Base-by-base conservation (phyloP, 179 eudicot genomes). In the Amaranthus tricolor region DNA sequence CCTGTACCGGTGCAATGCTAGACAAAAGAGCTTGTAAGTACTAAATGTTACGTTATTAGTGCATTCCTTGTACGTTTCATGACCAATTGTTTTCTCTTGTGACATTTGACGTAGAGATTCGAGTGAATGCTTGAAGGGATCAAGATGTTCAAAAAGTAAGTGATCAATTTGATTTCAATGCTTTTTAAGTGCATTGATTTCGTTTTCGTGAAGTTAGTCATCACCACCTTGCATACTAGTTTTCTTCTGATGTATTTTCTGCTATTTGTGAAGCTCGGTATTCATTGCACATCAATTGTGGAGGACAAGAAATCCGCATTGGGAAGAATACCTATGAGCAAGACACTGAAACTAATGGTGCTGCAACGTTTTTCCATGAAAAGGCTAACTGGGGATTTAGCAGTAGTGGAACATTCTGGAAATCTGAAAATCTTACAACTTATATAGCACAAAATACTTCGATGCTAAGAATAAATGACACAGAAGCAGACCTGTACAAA, bases 331-430 rank as follows among this genome's bases (percentile, higher is more conserved):
- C 76, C 43, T 80, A 64, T 17, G 77, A 76, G 43, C 57, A 72
- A 65, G 83, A 80, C 31, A 13, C 16, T 16, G 57, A 43, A 9
- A 14, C 40, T 4, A 79, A 68, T 50, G 77, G 83, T 60, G 52
- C 77, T 24, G 76, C 79, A 47, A 53, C 44, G 67, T 76, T 76
- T 72, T 52, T 54, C 59, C 59, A 15, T 31, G 2, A 40, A 0
- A 49, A 62, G 62, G 40, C 60, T 50, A 62, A 71, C 49, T 80
- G 83, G 79, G 83, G 83, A 73, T 80, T 71, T 62, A 71, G 83
- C 55, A 76, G 79, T 64, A 80, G 63, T 47, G 83, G 83, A 6
- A 56, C 76, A 45, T 80, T 76, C 77, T 72, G 73, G 79, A 57
- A 20, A 60, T 9, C 50, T 21, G 67, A 44, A 8, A 44, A 14